Conservation (phyloP, 768 basidiomycete genomes). For the Tylopilus vinaceipallidus region DNA sequence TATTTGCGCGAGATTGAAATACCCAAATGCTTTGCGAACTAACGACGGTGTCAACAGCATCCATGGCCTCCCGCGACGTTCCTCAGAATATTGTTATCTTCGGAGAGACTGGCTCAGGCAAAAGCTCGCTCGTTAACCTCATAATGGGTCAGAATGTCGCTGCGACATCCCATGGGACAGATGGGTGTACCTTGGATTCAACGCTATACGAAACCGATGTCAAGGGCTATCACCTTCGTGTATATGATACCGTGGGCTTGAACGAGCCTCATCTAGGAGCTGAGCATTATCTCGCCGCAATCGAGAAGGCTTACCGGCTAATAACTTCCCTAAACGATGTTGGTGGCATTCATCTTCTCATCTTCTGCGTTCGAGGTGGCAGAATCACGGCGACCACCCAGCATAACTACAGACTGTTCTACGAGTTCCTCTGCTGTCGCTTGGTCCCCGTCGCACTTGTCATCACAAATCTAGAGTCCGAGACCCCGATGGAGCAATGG, state of each 20-base stretch:
- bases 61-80: slow-evolving; percentile 13
- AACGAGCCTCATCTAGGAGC: slow-evolving; percentile 26
- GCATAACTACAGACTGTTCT: slow-evolving; percentile 38
- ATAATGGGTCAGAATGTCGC: slow-evolving; percentile 32
- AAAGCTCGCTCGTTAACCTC: slow-evolving; percentile 47
- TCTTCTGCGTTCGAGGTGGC: slow-evolving; percentile 38
- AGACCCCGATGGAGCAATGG: slow-evolving; percentile 34
- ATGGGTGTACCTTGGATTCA: slow-evolving; percentile 38
- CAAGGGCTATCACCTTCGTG: slow-evolving; percentile 14
- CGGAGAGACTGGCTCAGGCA: slow-evolving; percentile 35
- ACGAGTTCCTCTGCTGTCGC: slow-evolving; percentile 37
- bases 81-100: slow-evolving; percentile 32
- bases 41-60: no score
- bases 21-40: no score
- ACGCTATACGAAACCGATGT: slow-evolving; percentile 21
- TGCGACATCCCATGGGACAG: slow-evolving; percentile 29
- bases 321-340: slow-evolving; percentile 26
- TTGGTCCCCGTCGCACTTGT: slow-evolving; percentile 39
- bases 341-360: slow-evolving; percentile 38
- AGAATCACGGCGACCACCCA: slow-evolving; percentile 34
- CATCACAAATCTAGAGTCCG: slow-evolving; percentile 39
- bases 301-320: slow-evolving; percentile 32
- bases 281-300: slow-evolving; percentile 23
- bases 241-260: slow-evolving; percentile 35
- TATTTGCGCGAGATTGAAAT: no score